Evolutionary conservation across 495 filamentous ascomycete genomes (phyloP).

Genomic region (Patellaria atrata): DNA sequence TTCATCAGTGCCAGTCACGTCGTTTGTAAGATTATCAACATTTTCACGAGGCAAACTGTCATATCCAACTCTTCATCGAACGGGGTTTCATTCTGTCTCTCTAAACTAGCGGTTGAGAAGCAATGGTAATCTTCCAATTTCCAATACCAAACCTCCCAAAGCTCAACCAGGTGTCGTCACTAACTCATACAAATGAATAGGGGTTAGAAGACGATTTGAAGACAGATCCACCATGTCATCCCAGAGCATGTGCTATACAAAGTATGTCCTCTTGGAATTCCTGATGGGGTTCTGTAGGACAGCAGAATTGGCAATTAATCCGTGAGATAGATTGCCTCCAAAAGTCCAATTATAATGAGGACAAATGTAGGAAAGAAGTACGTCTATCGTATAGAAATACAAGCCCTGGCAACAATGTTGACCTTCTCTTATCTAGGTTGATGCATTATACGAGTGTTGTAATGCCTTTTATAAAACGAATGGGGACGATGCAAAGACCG

Average conservation of each 20-base stretch:
- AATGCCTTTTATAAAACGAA: conserved; percentile 69
- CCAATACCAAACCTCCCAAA: too few relatives aligned
- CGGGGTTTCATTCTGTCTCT: too few relatives aligned
- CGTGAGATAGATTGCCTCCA: conserved; percentile 65
- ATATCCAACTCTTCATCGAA: too few relatives aligned
- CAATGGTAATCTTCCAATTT: too few relatives aligned
- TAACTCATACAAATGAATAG: too few relatives aligned
- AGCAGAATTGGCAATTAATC: conserved; percentile 14
- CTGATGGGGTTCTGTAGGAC: too few relatives aligned
- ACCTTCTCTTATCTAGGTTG: conserved; percentile 38
- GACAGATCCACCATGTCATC: conserved; percentile 71
- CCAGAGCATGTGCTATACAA: conserved; percentile 86
- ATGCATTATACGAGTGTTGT: conserved; percentile 94
- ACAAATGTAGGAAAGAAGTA: conserved; percentile 50
- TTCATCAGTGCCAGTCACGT: too few relatives aligned
- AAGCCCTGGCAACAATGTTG: not conserved
- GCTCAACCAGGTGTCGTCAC: too few relatives aligned
- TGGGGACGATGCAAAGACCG: conserved; percentile 61
- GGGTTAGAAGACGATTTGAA: conserved; percentile 52
- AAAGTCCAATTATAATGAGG: conserved; percentile 78
- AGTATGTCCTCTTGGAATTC: conserved; percentile 32
- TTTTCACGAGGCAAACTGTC: too few relatives aligned
- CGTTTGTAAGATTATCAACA: too few relatives aligned
- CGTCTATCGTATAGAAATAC: not conserved
- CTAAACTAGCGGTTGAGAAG: too few relatives aligned